A percentile compares a stretch with the other conserved stretches of the same genome.
These are phyloP conservation scores for Aschersonia sp. DNA, from an alignment of 2,329 filamentous ascomycete genomes.

Conservation along the genomic window DNA sequence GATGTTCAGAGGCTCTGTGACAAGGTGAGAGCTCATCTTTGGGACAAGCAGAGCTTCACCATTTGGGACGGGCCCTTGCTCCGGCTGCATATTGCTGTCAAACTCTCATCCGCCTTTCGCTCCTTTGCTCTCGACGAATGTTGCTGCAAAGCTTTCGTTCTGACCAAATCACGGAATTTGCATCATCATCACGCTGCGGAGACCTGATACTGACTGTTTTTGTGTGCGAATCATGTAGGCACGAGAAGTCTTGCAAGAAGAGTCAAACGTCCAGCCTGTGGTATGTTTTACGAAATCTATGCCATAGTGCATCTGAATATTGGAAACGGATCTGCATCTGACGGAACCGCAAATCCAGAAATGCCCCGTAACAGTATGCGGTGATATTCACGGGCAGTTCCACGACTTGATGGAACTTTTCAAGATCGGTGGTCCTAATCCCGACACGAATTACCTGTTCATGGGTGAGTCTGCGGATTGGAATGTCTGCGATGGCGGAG, in stretches of 20 bases:
- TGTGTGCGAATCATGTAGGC: conserved; percentile 39
- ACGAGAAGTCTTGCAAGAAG: conserved; percentile 89
- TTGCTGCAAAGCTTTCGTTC: too few relatives aligned
- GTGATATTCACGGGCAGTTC: conserved; percentile 98
- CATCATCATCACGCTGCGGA: neutral
- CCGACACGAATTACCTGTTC: conserved; percentile 98
- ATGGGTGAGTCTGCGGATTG: conserved; percentile 54
- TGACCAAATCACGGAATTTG: neutral
- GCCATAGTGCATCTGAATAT: neutral
- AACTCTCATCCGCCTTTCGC: too few relatives aligned
- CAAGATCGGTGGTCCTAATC: conserved; percentile 95
- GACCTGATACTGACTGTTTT: conserved; percentile 14
- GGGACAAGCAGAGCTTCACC: too few relatives aligned
- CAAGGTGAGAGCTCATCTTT: conserved; percentile 47
- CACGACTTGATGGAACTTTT: conserved; percentile 99
- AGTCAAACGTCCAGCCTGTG: conserved; percentile 98
- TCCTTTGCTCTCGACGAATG: too few relatives aligned
- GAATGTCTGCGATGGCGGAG: neutral
- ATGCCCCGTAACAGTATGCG: conserved; percentile 97
- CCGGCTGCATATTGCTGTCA: too few relatives aligned
- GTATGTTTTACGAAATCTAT: conserved; percentile 36
- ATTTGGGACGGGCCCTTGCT: too few relatives aligned
- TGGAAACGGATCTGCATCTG: neutral
- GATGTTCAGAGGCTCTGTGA: conserved; percentile 97
- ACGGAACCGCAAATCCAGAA: conserved; percentile 40